phyloP scores from a whole-genome alignment of 352 stramenopile genomes.

The Phytophthora podocarpi region DNA sequence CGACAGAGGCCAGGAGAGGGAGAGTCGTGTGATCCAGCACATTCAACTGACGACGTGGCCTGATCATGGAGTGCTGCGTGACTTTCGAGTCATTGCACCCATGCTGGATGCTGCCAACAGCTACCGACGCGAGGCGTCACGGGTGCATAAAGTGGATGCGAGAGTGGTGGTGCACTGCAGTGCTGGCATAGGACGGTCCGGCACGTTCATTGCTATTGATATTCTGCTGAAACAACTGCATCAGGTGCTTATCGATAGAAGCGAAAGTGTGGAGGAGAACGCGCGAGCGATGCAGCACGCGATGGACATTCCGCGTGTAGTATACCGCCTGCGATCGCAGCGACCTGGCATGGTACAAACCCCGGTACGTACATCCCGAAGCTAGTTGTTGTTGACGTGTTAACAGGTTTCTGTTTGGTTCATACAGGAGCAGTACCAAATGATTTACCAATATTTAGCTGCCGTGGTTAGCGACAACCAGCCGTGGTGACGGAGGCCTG shows the following conservation, averaged over 20 bases:
- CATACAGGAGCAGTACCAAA: slow-evolving; percentile 83
- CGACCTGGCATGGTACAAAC: slow-evolving; percentile 87
- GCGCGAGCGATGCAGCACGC: slow-evolving; percentile 33
- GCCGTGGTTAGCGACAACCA: slow-evolving; percentile 57
- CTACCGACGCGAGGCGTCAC: slow-evolving; percentile 38
- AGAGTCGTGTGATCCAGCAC: slow-evolving; percentile 60
- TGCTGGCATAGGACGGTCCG: slow-evolving; percentile 77
- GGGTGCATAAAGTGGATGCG: slow-evolving; percentile 23
- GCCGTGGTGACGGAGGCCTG: slow-evolving; percentile 50
- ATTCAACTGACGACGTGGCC: slow-evolving; percentile 84
- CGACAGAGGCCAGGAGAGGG: slow-evolving; percentile 14
- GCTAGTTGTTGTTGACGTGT: background rate
- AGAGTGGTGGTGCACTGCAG: slow-evolving; percentile 81
- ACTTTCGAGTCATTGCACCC: slow-evolving; percentile 74
- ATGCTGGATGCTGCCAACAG: slow-evolving; percentile 76
- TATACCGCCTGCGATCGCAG: slow-evolving; percentile 67
- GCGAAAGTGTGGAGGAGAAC: slow-evolving; percentile 23
- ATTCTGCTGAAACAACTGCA: slow-evolving; percentile 68
- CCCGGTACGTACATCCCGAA: slow-evolving; percentile 45
- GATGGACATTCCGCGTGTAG: slow-evolving; percentile 61
- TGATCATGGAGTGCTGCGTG: slow-evolving; percentile 74
- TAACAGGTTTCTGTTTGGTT: background rate
- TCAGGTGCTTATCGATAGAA: slow-evolving; percentile 20
- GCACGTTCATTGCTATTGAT: slow-evolving; percentile 88
- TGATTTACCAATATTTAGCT: slow-evolving; percentile 86